Base-by-base conservation (phyloP, 306 rosid species). In the Alnus glutinosa region DNA sequence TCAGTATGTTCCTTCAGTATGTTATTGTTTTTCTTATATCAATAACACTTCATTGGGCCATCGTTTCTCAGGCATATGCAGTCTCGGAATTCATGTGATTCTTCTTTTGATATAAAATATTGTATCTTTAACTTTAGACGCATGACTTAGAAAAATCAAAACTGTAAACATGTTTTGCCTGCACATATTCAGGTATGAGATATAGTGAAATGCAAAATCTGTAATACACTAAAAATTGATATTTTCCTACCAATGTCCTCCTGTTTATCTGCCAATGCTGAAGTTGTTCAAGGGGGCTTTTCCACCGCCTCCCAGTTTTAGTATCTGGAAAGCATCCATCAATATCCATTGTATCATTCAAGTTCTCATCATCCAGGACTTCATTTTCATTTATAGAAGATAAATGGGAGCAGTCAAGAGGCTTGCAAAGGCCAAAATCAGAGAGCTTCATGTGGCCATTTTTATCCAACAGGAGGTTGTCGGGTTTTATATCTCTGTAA, bases 391-490 rank as follows among this genome's bases (percentile, higher is more conserved):
- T 84, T 66, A 88, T 88, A 19, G 89, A 67, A 64, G 87, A 88
- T 46, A 88, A 82, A 81, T 76, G 77, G 57, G 89, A 70, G 84
- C 91, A 88, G 83, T 88, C 89, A 16, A 85, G 91, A 83, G 91
- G 91, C 77, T 88, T 88, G 87, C 91, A 88, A 58, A 88, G 89
- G 75, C 91, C 91, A 76, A 88, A 88, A 85, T 88, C 91, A 42
- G 91, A 88, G 75, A 88, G 91, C 82, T 78, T 88, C 91, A 88
- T 85, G 84, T 88, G 89, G 64, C 91, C 91, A 54, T 79, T 81
- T 74, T 88, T 77, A 80, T 88, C 89, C 74, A 88, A 61, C 47
- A 88, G 81, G 74, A 88, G 91, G 71, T 88, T 88, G 83, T 88
- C 91, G 11, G 91, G 91, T 78, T 88, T 88, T 83, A 88, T 88